Percentiles rank a stretch among this genome's conserved stretches.
Evolutionary conservation across 257 asterid genomes (phyloP).

Genomic region (Solanum sejunctum): DNA sequence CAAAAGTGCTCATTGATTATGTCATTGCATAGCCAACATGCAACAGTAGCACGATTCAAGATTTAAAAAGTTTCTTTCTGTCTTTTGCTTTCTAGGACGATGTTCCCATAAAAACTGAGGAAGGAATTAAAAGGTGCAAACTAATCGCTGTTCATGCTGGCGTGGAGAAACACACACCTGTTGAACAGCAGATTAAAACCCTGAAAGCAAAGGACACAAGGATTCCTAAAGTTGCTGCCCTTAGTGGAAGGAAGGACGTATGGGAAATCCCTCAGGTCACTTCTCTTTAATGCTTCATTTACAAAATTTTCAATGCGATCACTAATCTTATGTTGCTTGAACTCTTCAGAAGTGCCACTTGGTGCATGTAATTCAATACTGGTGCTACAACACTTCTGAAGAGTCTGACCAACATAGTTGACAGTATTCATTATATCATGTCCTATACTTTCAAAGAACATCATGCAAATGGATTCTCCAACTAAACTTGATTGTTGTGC

Average conservation of each 20-base stretch:
- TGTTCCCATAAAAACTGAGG: slow-evolving; percentile 55
- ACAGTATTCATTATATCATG: not conserved
- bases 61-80: not conserved
- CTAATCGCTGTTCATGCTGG: slow-evolving; percentile 91
- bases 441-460: not conserved
- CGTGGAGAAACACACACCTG: slow-evolving; percentile 48
- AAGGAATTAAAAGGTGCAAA: slow-evolving; percentile 48
- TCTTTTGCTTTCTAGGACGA: slow-evolving; percentile 32
- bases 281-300: not conserved
- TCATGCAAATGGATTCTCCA: not conserved
- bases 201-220: slow-evolving; percentile 77
- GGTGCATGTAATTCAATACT: not conserved
- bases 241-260: slow-evolving; percentile 72
- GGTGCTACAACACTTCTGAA: not conserved
- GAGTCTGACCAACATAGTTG: not conserved
- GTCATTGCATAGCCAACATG: not conserved
- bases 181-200: slow-evolving; percentile 45
- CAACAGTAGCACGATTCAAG: not conserved
- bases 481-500: not conserved
- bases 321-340: not conserved
- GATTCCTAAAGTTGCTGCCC: slow-evolving; percentile 68
- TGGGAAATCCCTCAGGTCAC: slow-evolving; percentile 83
- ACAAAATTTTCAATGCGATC: not conserved
- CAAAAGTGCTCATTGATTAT: not conserved
- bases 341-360: not conserved